phyloP scores from a whole-genome alignment of 2,329 filamentous ascomycete species.

The Colletotrichum sp. region DNA sequence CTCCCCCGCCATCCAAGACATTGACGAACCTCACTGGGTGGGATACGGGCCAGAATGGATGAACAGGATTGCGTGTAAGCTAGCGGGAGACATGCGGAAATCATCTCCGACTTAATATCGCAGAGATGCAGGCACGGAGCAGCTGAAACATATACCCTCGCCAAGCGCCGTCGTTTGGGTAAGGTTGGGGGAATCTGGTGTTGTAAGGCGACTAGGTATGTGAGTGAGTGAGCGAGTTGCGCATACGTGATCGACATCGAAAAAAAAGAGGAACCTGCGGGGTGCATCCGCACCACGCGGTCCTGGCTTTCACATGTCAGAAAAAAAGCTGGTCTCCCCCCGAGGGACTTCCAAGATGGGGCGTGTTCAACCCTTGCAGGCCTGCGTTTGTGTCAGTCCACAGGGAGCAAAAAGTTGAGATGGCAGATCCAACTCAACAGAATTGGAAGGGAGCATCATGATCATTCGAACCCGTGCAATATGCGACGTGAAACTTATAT shows the following conservation, averaged over 20 bases:
- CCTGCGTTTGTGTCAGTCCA: not conserved
- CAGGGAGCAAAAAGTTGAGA: slow-evolving; percentile 20
- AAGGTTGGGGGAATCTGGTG: not conserved
- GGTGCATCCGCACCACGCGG: slow-evolving; percentile 18
- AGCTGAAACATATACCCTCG: slow-evolving; percentile 5
- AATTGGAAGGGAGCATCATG: not conserved
- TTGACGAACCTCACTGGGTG: not conserved
- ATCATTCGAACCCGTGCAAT: not conserved
- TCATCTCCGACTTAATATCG: slow-evolving; percentile 11
- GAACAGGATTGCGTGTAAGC: not conserved
- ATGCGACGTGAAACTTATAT: not conserved
- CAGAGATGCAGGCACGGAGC: slow-evolving; percentile 10
- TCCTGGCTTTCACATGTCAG: slow-evolving; percentile 19
- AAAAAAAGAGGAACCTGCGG: slow-evolving; percentile 22
- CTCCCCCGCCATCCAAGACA: not conserved
- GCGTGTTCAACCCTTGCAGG: slow-evolving; percentile 10
- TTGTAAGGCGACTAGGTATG: not conserved
- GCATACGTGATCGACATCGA: slow-evolving; percentile 12
- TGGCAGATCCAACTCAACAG: slow-evolving; percentile 18
- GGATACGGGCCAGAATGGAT: not conserved
- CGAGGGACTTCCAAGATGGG: not conserved
- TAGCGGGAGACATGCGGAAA: not conserved
- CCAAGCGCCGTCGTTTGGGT: not conserved
- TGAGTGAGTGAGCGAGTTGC: not conserved
- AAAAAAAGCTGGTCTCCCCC: not conserved